Evolutionary conservation across 2,329 filamentous ascomycete genomes (phyloP).

Genomic region (Aquanectria penicillioides): DNA sequence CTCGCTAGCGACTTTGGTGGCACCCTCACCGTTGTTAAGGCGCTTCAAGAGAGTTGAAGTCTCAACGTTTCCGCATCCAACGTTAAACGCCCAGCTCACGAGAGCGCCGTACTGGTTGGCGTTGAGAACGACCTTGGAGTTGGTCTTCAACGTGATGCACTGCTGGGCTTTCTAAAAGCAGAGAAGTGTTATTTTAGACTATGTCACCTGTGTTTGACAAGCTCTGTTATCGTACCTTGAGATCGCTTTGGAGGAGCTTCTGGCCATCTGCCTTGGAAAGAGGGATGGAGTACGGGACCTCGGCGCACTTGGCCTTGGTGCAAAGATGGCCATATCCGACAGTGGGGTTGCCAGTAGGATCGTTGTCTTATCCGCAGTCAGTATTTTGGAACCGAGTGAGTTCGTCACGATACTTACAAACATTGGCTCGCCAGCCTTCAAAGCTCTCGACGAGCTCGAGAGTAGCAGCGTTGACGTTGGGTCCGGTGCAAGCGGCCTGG

Average conservation of each 20-base stretch:
- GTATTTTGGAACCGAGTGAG: background rate
- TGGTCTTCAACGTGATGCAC: slow-evolving; percentile 51
- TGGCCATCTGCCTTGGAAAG: slow-evolving; percentile 53
- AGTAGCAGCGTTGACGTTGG: slow-evolving; percentile 24
- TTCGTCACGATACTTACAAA: slow-evolving; percentile 33
- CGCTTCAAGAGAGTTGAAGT: slow-evolving; percentile 48
- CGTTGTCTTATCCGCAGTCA: slow-evolving; percentile 34
- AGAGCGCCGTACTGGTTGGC: slow-evolving; percentile 64
- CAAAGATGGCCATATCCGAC: slow-evolving; percentile 63
- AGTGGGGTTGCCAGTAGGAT: slow-evolving; percentile 58
- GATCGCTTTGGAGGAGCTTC: slow-evolving; percentile 46
- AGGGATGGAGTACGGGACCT: slow-evolving; percentile 58
- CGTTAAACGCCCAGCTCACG: slow-evolving; percentile 62
- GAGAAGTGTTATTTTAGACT: background rate
- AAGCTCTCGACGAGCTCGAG: slow-evolving; percentile 22
- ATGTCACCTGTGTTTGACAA: background rate
- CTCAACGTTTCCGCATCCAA: slow-evolving; percentile 54
- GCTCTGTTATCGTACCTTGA: slow-evolving; percentile 10
- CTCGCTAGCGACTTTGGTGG: slow-evolving; percentile 49
- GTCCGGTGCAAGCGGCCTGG: slow-evolving; percentile 28
- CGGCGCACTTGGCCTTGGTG: slow-evolving; percentile 51
- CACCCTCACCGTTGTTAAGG: slow-evolving; percentile 34
- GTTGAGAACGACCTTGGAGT: slow-evolving; percentile 41
- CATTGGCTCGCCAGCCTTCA: slow-evolving; percentile 23
- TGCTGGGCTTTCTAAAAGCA: slow-evolving; percentile 42